A percentile compares a stretch with the other conserved stretches of the same genome.
These are phyloP conservation scores for Coffea eugenioides DNA, from an alignment of 257 asterid species.

Conservation along the genomic window DNA sequence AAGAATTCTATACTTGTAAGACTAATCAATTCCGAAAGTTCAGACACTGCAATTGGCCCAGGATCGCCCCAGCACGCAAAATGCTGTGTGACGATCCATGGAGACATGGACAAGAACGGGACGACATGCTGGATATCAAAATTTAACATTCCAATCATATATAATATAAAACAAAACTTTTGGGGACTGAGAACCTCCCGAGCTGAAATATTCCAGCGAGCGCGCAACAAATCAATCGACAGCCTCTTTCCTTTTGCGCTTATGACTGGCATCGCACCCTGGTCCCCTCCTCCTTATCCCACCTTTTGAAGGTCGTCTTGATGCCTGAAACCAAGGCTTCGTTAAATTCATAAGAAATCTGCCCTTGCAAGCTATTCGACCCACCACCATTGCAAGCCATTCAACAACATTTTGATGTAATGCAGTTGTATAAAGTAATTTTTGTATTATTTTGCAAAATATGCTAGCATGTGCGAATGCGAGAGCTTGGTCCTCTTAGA, in stretches of 20 bases:
- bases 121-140: not conserved
- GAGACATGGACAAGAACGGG: not conserved
- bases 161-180: conserved; percentile 1
- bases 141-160: not conserved
- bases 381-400: not conserved
- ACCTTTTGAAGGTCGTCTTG: conserved; percentile 45
- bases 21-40: not conserved
- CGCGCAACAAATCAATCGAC: not conserved
- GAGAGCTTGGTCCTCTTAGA: too few species aligned
- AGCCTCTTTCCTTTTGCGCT: conserved; percentile 30
- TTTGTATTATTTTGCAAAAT: not conserved
- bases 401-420: not conserved
- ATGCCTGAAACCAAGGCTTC: conserved; percentile 43
- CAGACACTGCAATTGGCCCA: not conserved
- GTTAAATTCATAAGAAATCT: conserved; percentile 9
- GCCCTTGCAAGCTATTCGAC: not conserved
- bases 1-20: too few species aligned
- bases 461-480: too few species aligned
- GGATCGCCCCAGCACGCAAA: not conserved
- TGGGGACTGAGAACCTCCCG: not conserved
- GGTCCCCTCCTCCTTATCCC: conserved; percentile 63
- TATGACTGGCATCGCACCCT: conserved; percentile 36
- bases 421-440: too few species aligned
- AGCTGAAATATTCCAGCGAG: not conserved
- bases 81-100: not conserved